Percentiles rank a stretch among this genome's conserved stretches.
phyloP scores from a whole-genome alignment of 2,329 filamentous ascomycete genomes.

The Colletotrichum sojae region DNA sequence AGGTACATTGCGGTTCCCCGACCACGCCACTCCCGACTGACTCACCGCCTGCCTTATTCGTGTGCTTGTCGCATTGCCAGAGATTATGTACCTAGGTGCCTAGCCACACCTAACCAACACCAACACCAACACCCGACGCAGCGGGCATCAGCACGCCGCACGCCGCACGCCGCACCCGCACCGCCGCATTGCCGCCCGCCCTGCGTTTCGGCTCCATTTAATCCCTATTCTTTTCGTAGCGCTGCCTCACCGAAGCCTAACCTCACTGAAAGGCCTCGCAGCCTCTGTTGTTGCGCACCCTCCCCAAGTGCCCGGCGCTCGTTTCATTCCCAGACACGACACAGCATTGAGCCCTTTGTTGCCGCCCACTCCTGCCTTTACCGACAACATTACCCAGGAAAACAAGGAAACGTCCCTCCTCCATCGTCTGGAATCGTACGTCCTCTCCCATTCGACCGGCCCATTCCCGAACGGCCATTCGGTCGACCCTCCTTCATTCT shows the following conservation, averaged over 20 bases:
- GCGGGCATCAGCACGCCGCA: conserved; percentile 5
- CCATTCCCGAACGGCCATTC: neutral
- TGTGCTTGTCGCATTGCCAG: conserved; percentile 12
- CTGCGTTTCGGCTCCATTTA: neutral
- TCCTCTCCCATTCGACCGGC: neutral
- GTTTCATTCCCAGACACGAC: conserved; percentile 36
- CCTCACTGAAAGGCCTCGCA: neutral
- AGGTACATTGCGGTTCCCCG: neutral
- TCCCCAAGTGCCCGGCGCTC: conserved; percentile 24
- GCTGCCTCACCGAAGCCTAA: neutral
- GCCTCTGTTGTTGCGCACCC: conserved; percentile 16
- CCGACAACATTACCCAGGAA: neutral
- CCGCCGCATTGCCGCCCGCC: conserved; percentile 1
- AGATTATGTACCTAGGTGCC: too few relatives aligned
- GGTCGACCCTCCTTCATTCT: neutral
- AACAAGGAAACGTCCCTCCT: neutral
- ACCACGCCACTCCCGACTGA: conserved; percentile 6
- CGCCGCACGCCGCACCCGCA: conserved; percentile 7
- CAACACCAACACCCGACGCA: too few relatives aligned
- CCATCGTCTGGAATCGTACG: neutral
- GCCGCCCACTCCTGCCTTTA: neutral
- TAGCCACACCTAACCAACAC: too few relatives aligned
- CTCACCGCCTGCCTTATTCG: conserved; percentile 21
- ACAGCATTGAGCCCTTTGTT: conserved; percentile 22
- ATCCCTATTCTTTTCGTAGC: neutral